Percentiles rank a stretch among this genome's conserved stretches.
These are phyloP conservation scores for Calonectria leucothoes DNA, from an alignment of 2,329 filamentous ascomycete genomes.

Conservation along the genomic window DNA sequence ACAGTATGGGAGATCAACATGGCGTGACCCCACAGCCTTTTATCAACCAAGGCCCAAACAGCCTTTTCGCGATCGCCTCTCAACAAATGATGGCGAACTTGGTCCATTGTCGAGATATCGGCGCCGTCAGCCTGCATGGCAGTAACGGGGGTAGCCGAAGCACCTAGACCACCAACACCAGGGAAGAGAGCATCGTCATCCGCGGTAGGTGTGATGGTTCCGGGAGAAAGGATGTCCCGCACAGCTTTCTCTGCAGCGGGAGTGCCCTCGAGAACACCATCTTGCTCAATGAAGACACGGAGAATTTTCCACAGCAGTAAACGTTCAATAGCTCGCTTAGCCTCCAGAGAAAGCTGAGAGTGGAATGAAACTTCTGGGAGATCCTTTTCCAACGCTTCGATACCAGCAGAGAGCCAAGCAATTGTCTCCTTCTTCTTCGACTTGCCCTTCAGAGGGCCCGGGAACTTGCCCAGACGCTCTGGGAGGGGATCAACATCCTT, in stretches of 20 bases:
- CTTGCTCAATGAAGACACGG: slow-evolving; percentile 84
- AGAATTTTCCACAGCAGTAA: slow-evolving; percentile 90
- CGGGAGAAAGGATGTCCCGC: slow-evolving; percentile 78
- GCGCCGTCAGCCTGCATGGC: slow-evolving; percentile 71
- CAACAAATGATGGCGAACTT: slow-evolving; percentile 79
- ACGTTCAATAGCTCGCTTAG: slow-evolving; percentile 82
- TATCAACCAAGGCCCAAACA: slow-evolving; percentile 93
- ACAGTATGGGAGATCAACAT: slow-evolving; percentile 86
- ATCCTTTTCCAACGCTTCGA: slow-evolving; percentile 76
- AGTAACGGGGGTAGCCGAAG: slow-evolving; percentile 42
- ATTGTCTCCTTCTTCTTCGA: slow-evolving; percentile 95
- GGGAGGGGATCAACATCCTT: slow-evolving; percentile 79
- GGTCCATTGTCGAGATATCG: slow-evolving; percentile 76
- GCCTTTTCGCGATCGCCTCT: slow-evolving; percentile 89
- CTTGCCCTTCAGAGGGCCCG: slow-evolving; percentile 89
- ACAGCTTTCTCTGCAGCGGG: slow-evolving; percentile 79
- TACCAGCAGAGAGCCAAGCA: slow-evolving; percentile 82
- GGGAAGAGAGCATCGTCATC: slow-evolving; percentile 42
- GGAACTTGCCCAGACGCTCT: slow-evolving; percentile 83
- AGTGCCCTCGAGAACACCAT: slow-evolving; percentile 83
- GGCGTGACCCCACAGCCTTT: slow-evolving; percentile 95
- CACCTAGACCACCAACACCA: slow-evolving; percentile 36
- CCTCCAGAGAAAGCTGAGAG: slow-evolving; percentile 65
- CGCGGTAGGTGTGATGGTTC: slow-evolving; percentile 41
- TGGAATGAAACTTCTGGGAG: slow-evolving; percentile 61